Percentiles rank a stretch among this genome's conserved stretches.
These are phyloP conservation scores for Chytriomyces hyalinus DNA, from an alignment of 192 early-diverging fungal species.

Conservation along the genomic window DNA sequence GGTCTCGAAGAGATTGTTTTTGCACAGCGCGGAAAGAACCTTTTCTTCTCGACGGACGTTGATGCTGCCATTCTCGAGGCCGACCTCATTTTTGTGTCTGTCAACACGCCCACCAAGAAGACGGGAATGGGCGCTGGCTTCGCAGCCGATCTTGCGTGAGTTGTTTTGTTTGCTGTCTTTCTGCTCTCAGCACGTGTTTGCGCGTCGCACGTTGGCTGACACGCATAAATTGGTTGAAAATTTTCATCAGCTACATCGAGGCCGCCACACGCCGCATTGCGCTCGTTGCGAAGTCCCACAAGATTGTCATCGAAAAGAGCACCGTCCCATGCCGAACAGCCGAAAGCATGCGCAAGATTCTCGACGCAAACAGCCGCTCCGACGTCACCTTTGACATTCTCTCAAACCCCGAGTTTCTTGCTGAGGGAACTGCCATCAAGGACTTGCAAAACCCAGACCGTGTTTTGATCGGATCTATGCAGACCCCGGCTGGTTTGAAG, in stretches of 20 bases:
- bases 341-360: constrained; percentile 78
- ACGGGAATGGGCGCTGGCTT: constrained; percentile 75
- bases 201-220: not conserved
- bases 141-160: constrained; percentile 83
- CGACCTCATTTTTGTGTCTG: constrained; percentile 89
- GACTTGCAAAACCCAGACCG: constrained; percentile 88
- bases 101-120: constrained; percentile 93
- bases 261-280: constrained; percentile 83
- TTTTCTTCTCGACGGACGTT: constrained; percentile 86
- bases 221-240: not conserved
- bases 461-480: constrained; percentile 83
- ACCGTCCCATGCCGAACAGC: constrained; percentile 94
- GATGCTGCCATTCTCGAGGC: constrained; percentile 76
- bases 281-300: constrained; percentile 72
- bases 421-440: constrained; percentile 86
- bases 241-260: constrained; percentile 70
- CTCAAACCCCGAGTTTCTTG: constrained; percentile 95
- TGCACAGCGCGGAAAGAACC: constrained; percentile 74
- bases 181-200: too few relatives aligned
- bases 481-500: constrained; percentile 67
- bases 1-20: constrained; percentile 87
- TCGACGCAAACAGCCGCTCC: constrained; percentile 74
- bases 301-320: constrained; percentile 93
- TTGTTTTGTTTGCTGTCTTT: not conserved
- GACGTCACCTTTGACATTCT: constrained; percentile 82